These are phyloP conservation scores for Gossypium herbaceum DNA, from an alignment of 345 rosid genomes.

Conservation along the genomic window DNA sequence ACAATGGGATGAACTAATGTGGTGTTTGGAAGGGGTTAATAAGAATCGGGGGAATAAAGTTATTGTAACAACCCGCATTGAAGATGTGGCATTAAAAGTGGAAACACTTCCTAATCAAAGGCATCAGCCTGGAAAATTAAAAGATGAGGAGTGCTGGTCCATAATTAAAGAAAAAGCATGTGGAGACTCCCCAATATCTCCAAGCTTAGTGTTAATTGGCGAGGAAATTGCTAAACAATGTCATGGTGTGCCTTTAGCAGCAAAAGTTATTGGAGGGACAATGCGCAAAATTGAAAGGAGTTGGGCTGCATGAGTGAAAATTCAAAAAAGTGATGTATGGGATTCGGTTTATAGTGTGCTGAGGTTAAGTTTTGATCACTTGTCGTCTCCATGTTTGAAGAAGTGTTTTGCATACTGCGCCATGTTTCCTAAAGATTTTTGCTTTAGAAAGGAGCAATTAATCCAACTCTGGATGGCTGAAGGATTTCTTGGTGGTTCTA, in stretches of 20 bases:
- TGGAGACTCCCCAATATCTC: not conserved
- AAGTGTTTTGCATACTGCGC: not conserved
- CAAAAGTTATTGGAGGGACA: not conserved
- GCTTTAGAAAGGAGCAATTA: not conserved
- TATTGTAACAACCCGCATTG: not conserved
- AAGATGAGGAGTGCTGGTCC: constrained; percentile 2
- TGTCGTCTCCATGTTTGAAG: not conserved
- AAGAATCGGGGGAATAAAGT: not conserved
- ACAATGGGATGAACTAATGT: constrained; percentile 4
- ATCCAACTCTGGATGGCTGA: not conserved
- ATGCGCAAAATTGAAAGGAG: not conserved
- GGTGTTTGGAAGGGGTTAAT: not conserved
- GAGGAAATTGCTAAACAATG: not conserved
- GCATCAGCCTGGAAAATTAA: constrained; percentile 14
- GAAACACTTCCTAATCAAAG: not conserved
- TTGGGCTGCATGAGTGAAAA: not conserved
- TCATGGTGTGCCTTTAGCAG: not conserved
- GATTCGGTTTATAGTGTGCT: not conserved
- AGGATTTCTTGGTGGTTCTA: not conserved
- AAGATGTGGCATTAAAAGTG: not conserved
- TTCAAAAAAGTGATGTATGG: not conserved
- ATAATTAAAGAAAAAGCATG: not conserved
- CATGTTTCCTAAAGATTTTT: not conserved
- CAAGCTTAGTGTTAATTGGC: not conserved
- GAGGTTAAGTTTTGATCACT: not conserved